Evolutionary conservation across 805 yeast species (phyloP), one percentile per base, ranked within the genome.

Genomic region (Candida alai): DNA sequence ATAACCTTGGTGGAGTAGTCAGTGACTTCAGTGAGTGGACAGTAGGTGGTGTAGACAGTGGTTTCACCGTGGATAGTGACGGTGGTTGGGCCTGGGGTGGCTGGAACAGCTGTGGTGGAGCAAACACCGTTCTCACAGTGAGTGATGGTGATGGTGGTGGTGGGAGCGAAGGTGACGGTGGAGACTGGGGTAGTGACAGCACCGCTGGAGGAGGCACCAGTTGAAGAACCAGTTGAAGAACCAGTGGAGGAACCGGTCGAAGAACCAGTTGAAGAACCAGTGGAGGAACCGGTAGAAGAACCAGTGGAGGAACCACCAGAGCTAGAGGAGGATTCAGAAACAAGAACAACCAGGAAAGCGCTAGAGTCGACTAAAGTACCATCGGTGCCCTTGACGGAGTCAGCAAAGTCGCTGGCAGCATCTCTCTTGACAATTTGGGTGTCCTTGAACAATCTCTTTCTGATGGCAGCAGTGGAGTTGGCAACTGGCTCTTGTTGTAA

Each of bases 401-500:
- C 44, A 40, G 52, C 45, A 23, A 52, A 45, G 44, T 64, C 68
- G 24, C 49, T 55, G 32, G 43, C 41, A 18, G 51, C 65, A 40
- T 58, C 68, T 51, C 61, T 62, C 47, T 52, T 52, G 35, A 40
- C 46, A n/a, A 51, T 25, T 24, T 41, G 35, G 25, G 47, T 41
- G 23, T 45, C 48, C 40, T 46, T 47, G 39, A 56, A 47, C 35
- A 60, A 53, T 60, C 70, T 61, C 51, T 51, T 64, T 54, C 62
- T 62, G 51, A 62, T 47, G 23, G 63, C 63, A 39, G 60, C 57
- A 43, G 70, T 60, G 24, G 70, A 62, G 60, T 65, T 65, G 21
- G 60, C 42, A 24, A 54, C 49, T 30, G 66, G 61, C 11, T 48
- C 30, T 42, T 49, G 35, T 22, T 48, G 47, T 11, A 36, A 43